Base-by-base conservation (phyloP, 331 rosid species). In the Acacia pycnantha region DNA sequence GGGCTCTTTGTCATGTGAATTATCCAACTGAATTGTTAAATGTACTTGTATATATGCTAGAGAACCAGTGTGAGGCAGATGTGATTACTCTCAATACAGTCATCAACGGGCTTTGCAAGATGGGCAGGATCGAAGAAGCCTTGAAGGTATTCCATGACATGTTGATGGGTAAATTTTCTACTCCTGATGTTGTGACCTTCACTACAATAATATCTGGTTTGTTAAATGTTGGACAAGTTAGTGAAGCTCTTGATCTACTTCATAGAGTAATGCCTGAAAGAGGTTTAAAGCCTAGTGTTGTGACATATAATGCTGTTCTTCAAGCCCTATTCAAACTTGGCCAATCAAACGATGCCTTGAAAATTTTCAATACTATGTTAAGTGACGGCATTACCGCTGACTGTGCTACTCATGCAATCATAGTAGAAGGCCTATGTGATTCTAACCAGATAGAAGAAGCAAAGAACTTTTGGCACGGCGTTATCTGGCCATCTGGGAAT, bases 401-500 rank as follows among this genome's bases (percentile, higher is more conserved):
- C 78, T 76, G 87, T 74, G 89, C 85, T 22, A 92, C 94, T 64
- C 86, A 90, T 73, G 84, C 98, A 22, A 73, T 85, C 67, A 77
- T 93, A 69, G 87, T 95, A 48, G 91, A 90, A 79, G 97, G 97
- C 74, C 81, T 95, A 47, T 87, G 91, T 72, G 81, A 84, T 50
- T 81, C 86, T 50, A 79, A 86, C 82, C 91, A 76, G 79, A 81
- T 95, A 76, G 98, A 95, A 81, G 94, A 88, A 81, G 96, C 93
- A n/a, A 89, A 91, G 86, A 88, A 84, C 69, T 84, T 93, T 69
- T 95, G 98, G 98, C 90, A 88, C 82, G 87, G 88, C 64, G 86
- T 91, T 31, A 83, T 95, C 70, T 95, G 98, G 98, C 94, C 98
- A n/a, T 95, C 98, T 16, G 85, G 87, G 82, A 64, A 82, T 71